These are phyloP conservation scores for Umbelopsis vinacea DNA, from an alignment of 192 early-diverging fungal species.

Conservation along the genomic window DNA sequence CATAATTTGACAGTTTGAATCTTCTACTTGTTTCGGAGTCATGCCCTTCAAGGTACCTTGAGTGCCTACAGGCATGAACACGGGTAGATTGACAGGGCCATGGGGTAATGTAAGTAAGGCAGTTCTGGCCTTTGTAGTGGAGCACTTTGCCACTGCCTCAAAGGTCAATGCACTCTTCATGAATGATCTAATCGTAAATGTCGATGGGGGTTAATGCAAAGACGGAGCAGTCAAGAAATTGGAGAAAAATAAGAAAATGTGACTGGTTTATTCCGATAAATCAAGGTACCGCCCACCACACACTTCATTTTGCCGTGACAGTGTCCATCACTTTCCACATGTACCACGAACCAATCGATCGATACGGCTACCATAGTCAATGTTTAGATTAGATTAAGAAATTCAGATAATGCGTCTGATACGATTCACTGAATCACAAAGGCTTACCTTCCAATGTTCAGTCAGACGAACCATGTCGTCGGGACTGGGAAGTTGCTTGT, in stretches of 20 bases:
- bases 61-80: constrained; percentile 91
- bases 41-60: constrained; percentile 86
- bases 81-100: constrained; percentile 79
- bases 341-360: constrained; percentile 65
- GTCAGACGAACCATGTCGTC: constrained; percentile 59
- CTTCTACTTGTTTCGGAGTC: constrained; percentile 74
- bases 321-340: constrained; percentile 56
- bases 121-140: constrained; percentile 81
- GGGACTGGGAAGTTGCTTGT: constrained; percentile 30
- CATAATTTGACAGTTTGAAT: constrained; percentile 81
- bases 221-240: neutral
- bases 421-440: neutral
- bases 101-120: constrained; percentile 80
- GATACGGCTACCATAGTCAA: constrained; percentile 47
- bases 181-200: neutral
- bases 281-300: too few relatives aligned
- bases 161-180: constrained; percentile 77
- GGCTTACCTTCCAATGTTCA: constrained; percentile 51
- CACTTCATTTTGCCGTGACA: neutral
- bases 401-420: too few relatives aligned
- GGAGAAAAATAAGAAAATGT: neutral
- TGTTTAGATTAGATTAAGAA: too few relatives aligned
- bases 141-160: constrained; percentile 74
- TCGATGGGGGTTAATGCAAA: neutral
- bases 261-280: neutral